A percentile compares a stretch with the other conserved stretches of the same genome.
These are phyloP conservation scores for Ogataea nakhonphanomensis DNA, from an alignment of 805 yeast genomes.

Conservation along the genomic window DNA sequence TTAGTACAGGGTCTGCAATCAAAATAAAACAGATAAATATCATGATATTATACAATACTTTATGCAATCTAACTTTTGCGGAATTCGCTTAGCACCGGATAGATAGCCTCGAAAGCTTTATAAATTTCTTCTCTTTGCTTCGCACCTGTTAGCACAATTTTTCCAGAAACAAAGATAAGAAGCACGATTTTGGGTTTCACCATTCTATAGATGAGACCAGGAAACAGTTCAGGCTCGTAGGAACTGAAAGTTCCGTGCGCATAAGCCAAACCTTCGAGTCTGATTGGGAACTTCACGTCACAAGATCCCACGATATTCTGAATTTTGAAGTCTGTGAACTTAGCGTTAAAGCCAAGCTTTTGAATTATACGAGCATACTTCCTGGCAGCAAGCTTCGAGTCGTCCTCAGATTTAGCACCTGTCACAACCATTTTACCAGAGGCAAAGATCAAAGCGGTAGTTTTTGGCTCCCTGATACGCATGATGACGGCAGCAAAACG, in stretches of 20 bases:
- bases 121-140: constrained; percentile 98
- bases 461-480: constrained; percentile 98
- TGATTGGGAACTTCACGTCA: constrained; percentile 96
- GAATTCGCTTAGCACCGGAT: constrained; percentile 97
- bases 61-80: constrained; percentile 49
- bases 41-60: constrained; percentile 11
- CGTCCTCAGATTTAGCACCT: constrained; percentile 98
- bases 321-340: constrained; percentile 95
- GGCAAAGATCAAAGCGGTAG: constrained; percentile 96
- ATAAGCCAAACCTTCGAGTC: constrained; percentile 95
- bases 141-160: constrained; percentile 97
- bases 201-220: constrained; percentile 98
- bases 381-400: constrained; percentile 95
- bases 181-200: constrained; percentile 97
- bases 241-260: constrained; percentile 98
- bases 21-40: constrained; percentile 2
- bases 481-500: constrained; percentile 99
- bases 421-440: constrained; percentile 99
- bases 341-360: constrained; percentile 95
- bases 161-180: constrained; percentile 93
- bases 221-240: constrained; percentile 96
- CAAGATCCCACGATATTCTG: constrained; percentile 98
- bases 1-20: not conserved
- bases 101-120: constrained; percentile 96
- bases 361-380: constrained; percentile 98